phyloP scores from a whole-genome alignment of 371 early-diverging fungal species.

The Mortierella sp. region DNA sequence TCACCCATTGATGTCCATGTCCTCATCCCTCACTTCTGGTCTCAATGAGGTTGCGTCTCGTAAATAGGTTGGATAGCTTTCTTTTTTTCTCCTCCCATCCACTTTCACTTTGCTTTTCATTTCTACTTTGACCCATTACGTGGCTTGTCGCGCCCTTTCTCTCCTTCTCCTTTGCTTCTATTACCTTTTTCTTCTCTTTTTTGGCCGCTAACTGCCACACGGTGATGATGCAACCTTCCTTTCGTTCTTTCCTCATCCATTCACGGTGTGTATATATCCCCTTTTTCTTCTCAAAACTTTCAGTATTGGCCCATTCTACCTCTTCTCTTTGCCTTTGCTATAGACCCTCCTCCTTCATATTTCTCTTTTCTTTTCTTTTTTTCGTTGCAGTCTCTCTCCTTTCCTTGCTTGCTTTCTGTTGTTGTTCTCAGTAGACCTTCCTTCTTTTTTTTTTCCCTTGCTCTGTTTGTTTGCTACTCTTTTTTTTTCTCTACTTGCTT shows the following conservation, averaged over 20 bases:
- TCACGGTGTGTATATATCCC: not conserved
- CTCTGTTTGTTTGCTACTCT: not conserved
- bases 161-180: not conserved
- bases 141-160: not conserved
- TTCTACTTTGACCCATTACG: not conserved
- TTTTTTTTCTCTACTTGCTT: not conserved
- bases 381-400: not conserved
- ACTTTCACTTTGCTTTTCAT: not conserved
- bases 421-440: not conserved
- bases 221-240: not conserved
- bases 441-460: not conserved
- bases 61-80: conserved; percentile 7
- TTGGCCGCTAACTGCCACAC: not conserved
- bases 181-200: not conserved
- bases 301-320: not conserved
- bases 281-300: not conserved
- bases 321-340: not conserved
- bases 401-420: not conserved
- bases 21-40: conserved; percentile 32
- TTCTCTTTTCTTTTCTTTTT: not conserved
- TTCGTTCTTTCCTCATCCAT: not conserved
- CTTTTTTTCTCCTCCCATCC: not conserved
- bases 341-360: not conserved
- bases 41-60: conserved; percentile 32
- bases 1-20: conserved; percentile 46